Percentiles rank a stretch among this genome's conserved stretches.
Evolutionary conservation across 257 asterid species (phyloP).

Genomic region (Mentha longifolia): DNA sequence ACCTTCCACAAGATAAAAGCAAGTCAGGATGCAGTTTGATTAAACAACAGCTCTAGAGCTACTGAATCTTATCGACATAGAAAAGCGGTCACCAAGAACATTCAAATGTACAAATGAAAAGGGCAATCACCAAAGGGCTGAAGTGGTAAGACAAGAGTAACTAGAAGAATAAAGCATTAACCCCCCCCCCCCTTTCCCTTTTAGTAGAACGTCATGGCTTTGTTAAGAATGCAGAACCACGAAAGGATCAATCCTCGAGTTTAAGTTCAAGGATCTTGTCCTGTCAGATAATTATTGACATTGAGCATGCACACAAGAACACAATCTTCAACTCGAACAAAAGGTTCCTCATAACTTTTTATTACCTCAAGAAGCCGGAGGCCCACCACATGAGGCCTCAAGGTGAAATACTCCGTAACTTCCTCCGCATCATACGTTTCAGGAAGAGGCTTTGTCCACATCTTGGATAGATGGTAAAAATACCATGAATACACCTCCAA

Average conservation of each 20-base stretch:
- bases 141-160: neutral
- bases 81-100: too few relatives aligned
- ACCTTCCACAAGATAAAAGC: constrained; percentile 65
- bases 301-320: constrained; percentile 11
- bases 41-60: neutral
- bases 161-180: neutral
- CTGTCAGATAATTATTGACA: constrained; percentile 5
- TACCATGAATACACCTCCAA: constrained; percentile 75
- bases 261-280: constrained; percentile 2
- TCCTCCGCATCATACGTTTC: constrained; percentile 74
- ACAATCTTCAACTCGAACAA: neutral
- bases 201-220: neutral
- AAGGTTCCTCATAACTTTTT: constrained; percentile 2
- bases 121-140: neutral
- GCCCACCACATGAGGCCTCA: constrained; percentile 91
- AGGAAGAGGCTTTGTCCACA: constrained; percentile 94
- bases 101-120: neutral
- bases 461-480: constrained; percentile 63
- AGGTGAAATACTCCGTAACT: constrained; percentile 70
- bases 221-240: neutral
- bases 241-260: neutral
- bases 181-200: too few relatives aligned
- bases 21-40: constrained; percentile 38
- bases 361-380: constrained; percentile 90
- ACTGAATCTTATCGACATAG: too few relatives aligned